Conservation (phyloP, 225 moss, liverwort and hornwort genomes). For the Thuidium tamariscinum region DNA sequence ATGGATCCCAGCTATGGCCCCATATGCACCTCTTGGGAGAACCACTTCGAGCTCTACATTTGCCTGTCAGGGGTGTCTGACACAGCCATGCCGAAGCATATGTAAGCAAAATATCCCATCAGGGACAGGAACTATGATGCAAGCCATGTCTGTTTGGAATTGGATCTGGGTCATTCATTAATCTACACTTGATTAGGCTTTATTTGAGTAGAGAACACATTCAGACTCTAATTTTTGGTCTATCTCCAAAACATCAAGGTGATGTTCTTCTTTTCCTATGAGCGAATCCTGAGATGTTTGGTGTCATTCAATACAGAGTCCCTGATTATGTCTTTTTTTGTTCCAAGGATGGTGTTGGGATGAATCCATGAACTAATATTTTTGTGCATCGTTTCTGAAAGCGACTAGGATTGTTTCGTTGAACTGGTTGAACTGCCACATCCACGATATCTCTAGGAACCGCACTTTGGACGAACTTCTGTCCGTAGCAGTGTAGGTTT, state of each 20-base stretch:
- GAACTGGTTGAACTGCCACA: neutral
- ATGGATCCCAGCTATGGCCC: conserved; percentile 27
- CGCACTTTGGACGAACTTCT: neutral
- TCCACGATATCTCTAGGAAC: neutral
- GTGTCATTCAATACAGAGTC: neutral
- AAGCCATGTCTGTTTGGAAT: conserved; percentile 2
- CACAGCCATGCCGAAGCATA: conserved; percentile 26
- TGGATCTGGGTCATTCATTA: neutral
- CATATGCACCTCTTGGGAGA: conserved; percentile 19
- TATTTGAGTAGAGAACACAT: neutral
- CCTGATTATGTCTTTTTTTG: neutral
- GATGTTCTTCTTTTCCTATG: neutral
- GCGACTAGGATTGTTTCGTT: neutral
- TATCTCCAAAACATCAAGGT: neutral
- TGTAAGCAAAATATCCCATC: conserved; percentile 32
- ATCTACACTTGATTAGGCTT: neutral
- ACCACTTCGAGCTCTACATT: conserved; percentile 36
- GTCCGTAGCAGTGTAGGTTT: neutral
- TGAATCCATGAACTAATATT: neutral
- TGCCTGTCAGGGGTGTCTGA: conserved; percentile 32
- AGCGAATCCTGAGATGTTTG: neutral
- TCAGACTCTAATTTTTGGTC: neutral
- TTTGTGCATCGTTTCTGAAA: neutral
- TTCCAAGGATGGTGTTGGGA: neutral
- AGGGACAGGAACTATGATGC: conserved; percentile 31